phyloP scores from a whole-genome alignment of 164 flowering plant species.

The Vitis amurensis region DNA sequence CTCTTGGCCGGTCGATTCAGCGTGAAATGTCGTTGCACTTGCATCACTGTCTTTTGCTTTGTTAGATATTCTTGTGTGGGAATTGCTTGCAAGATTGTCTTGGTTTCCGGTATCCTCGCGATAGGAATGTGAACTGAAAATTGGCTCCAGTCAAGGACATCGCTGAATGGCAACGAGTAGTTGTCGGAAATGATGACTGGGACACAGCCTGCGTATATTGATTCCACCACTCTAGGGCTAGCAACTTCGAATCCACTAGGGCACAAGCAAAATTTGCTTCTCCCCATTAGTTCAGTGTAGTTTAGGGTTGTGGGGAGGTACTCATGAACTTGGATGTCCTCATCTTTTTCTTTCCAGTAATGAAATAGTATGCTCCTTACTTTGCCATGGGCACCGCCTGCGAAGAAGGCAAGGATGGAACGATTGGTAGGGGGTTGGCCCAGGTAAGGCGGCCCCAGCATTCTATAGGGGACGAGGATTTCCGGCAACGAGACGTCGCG shows the following conservation, averaged over 20 bases:
- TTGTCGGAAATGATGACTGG: slow-evolving; percentile 39
- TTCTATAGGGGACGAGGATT: slow-evolving; percentile 8
- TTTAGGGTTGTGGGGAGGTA: slow-evolving; percentile 29
- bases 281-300: slow-evolving; percentile 21
- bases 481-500: slow-evolving; percentile 52
- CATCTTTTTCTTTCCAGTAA: slow-evolving; percentile 34
- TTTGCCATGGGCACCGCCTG: slow-evolving; percentile 35
- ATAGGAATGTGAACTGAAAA: slow-evolving; percentile 32
- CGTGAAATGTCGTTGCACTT: slow-evolving; percentile 33
- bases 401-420: slow-evolving; percentile 32
- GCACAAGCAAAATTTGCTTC: slow-evolving; percentile 40
- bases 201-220: slow-evolving; percentile 37
- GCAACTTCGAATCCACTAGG: slow-evolving; percentile 46
- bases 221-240: slow-evolving; percentile 39
- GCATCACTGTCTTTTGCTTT: slow-evolving; percentile 20
- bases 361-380: slow-evolving; percentile 20
- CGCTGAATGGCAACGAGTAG: slow-evolving; percentile 38
- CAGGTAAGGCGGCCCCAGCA: background rate
- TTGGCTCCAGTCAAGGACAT: slow-evolving; percentile 34
- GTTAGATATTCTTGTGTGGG: slow-evolving; percentile 12
- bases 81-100: slow-evolving; percentile 29
- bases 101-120: slow-evolving; percentile 24
- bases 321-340: slow-evolving; percentile 21
- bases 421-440: slow-evolving; percentile 12
- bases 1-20: slow-evolving; percentile 32